These are phyloP conservation scores for Arthrobotrys pseudoclavata DNA, from an alignment of 2,329 filamentous ascomycete genomes.

Conservation along the genomic window DNA sequence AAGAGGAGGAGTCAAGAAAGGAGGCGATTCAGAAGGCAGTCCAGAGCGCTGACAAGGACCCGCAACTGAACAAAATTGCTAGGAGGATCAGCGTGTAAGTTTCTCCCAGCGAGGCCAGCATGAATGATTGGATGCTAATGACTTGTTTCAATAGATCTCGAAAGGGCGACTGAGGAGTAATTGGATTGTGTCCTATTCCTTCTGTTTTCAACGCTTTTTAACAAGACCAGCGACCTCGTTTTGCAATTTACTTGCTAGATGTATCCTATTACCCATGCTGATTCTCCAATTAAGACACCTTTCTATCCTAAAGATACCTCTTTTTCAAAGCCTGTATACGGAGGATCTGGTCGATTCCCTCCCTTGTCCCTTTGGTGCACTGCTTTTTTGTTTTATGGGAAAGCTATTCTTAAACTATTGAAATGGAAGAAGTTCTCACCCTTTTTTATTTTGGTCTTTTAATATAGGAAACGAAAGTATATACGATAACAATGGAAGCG, in stretches of 20 bases:
- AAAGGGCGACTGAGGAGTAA: conserved; percentile 49
- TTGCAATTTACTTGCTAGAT: conserved; percentile 41
- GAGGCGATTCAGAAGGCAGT: conserved; percentile 88
- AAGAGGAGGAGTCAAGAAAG: conserved; percentile 83
- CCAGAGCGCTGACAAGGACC: conserved; percentile 91
- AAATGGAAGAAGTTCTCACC: conserved; percentile 25
- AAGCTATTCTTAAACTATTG: conserved; percentile 3
- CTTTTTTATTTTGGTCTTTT: conserved; percentile 1
- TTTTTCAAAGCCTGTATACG: conserved; percentile 6
- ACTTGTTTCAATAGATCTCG: conserved; percentile 37
- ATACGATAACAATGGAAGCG: conserved; percentile 16
- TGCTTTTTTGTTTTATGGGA: conserved; percentile 26
- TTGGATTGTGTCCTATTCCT: conserved; percentile 23
- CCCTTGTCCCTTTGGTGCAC: conserved; percentile 4
- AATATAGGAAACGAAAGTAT: conserved; percentile 16
- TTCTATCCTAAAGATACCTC: conserved; percentile 21
- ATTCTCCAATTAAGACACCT: not conserved
- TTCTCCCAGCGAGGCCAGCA: not conserved
- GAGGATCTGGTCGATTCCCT: conserved; percentile 5
- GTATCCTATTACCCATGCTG: conserved; percentile 19
- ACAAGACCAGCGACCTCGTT: conserved; percentile 27
- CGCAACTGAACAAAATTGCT: conserved; percentile 85
- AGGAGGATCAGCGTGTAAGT: conserved; percentile 95
- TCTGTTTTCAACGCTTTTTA: conserved; percentile 32
- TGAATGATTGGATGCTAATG: conserved; percentile 3